Percentiles rank a stretch among this genome's conserved stretches.
phyloP scores from a whole-genome alignment of 345 rosid species.

The Sisymbrium altissimum region DNA sequence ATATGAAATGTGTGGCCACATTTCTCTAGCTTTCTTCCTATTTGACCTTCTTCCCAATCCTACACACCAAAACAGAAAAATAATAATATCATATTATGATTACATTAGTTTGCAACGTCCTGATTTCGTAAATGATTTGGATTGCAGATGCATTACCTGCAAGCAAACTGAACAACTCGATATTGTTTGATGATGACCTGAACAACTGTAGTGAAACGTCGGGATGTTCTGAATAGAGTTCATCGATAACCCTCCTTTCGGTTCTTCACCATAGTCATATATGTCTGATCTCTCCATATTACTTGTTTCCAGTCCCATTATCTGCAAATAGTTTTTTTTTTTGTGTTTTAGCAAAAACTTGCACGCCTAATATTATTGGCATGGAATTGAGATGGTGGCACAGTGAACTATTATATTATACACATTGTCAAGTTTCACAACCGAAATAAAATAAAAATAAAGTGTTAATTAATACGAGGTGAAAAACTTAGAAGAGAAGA shows the following conservation, averaged over 20 bases:
- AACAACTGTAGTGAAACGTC: slow-evolving; percentile 7
- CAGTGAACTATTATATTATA: neutral
- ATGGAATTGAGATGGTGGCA: neutral
- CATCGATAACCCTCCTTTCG: slow-evolving; percentile 49
- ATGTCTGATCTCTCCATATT: slow-evolving; percentile 57
- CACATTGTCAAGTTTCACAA: neutral
- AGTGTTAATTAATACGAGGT: neutral
- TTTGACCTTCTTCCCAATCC: slow-evolving; percentile 64
- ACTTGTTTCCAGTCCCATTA: slow-evolving; percentile 45
- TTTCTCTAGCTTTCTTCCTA: slow-evolving; percentile 49
- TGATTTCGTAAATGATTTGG: neutral
- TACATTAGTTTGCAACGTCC: neutral
- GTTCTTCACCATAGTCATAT: slow-evolving; percentile 45
- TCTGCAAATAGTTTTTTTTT: slow-evolving; percentile 30
- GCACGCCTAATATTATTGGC: neutral
- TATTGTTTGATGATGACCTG: slow-evolving; percentile 7
- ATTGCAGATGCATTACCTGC: slow-evolving; percentile 40
- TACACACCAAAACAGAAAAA: slow-evolving; percentile 26
- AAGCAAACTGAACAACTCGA: slow-evolving; percentile 65
- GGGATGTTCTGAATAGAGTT: slow-evolving; percentile 48
- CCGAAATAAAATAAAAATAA: neutral
- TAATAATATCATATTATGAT: too few relatives aligned
- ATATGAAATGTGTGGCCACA: slow-evolving; percentile 71
- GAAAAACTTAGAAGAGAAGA: neutral
- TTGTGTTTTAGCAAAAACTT: neutral